These are phyloP conservation scores for Trichopus zeylanicus DNA, from an alignment of 116 monocot genomes.

Conservation along the genomic window DNA sequence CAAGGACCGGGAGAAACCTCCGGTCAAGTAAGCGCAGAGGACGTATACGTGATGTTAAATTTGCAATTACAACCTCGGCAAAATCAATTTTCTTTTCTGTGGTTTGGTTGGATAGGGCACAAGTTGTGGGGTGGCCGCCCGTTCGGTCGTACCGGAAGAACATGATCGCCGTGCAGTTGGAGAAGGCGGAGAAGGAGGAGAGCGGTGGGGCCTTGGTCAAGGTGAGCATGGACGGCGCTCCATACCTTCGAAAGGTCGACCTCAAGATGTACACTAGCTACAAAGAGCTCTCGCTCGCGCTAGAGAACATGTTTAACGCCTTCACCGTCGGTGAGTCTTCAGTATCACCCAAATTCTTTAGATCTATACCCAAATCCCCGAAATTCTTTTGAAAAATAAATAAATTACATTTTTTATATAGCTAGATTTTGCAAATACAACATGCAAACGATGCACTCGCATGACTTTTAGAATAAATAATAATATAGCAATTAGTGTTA, in stretches of 20 bases:
- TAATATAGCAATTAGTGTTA: too few species aligned
- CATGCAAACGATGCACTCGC: too few species aligned
- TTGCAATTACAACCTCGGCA: too few species aligned
- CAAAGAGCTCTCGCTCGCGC: constrained; percentile 62
- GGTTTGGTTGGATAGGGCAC: constrained; percentile 38
- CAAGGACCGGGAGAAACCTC: constrained; percentile 42
- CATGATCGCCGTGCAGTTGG: constrained; percentile 41
- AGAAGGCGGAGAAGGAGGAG: constrained; percentile 30
- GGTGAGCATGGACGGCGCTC: constrained; percentile 95
- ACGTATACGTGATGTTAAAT: too few species aligned
- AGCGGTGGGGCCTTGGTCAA: constrained; percentile 48
- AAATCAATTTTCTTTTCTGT: neutral
- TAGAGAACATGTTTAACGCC: constrained; percentile 88
- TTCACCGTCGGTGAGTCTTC: constrained; percentile 45
- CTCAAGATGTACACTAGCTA: constrained; percentile 75
- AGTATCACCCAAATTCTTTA: too few species aligned
- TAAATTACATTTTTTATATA: too few species aligned
- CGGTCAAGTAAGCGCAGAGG: constrained; percentile 67
- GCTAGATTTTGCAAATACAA: too few species aligned
- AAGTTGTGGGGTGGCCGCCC: constrained; percentile 93
- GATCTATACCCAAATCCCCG: too few species aligned
- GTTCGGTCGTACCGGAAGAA: constrained; percentile 80
- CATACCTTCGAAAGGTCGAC: constrained; percentile 88
- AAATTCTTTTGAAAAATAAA: too few species aligned
- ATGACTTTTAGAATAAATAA: too few species aligned